Percentiles rank a stretch among this genome's conserved stretches.
These are phyloP conservation scores for Orbilia javanica DNA, from an alignment of 2,329 filamentous ascomycete genomes.

Conservation along the genomic window DNA sequence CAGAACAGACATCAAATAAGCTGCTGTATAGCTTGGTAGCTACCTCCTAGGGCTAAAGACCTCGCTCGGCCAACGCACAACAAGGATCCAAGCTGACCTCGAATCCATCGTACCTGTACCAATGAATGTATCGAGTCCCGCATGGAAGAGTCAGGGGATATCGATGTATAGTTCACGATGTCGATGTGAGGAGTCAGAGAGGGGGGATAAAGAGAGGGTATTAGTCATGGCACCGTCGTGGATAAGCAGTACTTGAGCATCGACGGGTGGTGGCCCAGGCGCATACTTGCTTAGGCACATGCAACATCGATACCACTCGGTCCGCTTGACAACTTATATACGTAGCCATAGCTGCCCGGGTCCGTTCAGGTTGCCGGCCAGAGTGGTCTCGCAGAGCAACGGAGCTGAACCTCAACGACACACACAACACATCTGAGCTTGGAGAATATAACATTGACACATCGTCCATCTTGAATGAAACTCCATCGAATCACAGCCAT, in stretches of 20 bases:
- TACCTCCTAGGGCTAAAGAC: slow-evolving; percentile 43
- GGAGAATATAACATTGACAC: neutral
- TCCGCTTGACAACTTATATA: too few species aligned
- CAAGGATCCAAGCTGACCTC: slow-evolving; percentile 15
- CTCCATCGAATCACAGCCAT: slow-evolving; percentile 25
- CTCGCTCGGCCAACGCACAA: slow-evolving; percentile 39
- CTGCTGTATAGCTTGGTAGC: too few species aligned
- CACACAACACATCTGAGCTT: neutral
- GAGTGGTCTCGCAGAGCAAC: too few species aligned
- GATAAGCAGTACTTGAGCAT: too few species aligned
- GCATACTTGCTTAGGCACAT: too few species aligned
- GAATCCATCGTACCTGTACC: neutral
- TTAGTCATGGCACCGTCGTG: too few species aligned
- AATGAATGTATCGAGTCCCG: too few species aligned
- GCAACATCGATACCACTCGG: too few species aligned
- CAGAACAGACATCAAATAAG: slow-evolving; percentile 1
- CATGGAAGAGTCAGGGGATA: too few species aligned
- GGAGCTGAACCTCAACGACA: neutral
- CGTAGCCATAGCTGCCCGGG: neutral
- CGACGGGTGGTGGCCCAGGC: too few species aligned
- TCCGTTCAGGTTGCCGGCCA: neutral
- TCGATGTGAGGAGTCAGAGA: neutral
- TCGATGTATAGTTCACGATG: too few species aligned
- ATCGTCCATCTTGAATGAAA: neutral
- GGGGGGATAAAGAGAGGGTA: too few species aligned